Base-by-base conservation (phyloP, 768 basidiomycete species). In the Auricularia heimuer region DNA sequence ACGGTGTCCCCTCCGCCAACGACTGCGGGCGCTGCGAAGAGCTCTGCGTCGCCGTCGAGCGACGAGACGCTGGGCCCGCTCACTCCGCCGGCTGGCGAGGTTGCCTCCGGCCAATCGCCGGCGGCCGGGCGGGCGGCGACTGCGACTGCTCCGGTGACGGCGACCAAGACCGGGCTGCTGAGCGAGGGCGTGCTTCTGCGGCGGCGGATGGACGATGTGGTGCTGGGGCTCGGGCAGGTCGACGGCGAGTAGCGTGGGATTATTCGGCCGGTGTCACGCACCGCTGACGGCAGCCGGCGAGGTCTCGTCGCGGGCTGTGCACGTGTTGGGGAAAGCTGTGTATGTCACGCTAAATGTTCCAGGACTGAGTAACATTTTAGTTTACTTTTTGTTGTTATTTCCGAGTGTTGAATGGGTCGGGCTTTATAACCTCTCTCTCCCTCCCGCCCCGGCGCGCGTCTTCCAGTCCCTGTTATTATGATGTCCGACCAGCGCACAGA, bases 111-210 rank as follows among this genome's bases (percentile, higher is more conserved):
- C 12, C 47, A 51, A 21, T 64, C 68, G 24, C 65, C 65, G 16
- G 67, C 70, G 33, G 60, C 61, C 33, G 62, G 58, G 16, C 37
- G 58, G 29, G 56, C 56, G 60, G 34, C 45, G 47, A 61, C 71
- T 81, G 14, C 87, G 88, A 29, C 29, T 29, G 29, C 29, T 29
- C 29, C 18, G 85, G 87, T 21, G 67, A 85, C 84, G 51, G 91
- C 90, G 65, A 81, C 83, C n/a, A 90, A 92, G 74, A 82, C 78
- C 21, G 90, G 91, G 74, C 73, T 93, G 73, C 87, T 94, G 81
- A 77, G 86, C 70, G 81, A 93, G 69, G 82, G 89, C 63, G 83
- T 92, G 70, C 73, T 94, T 72, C 77, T 94, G 71, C 68, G 76
- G 54, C 67, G 78, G 36, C 67, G 78, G 62, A 69, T 77, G 65